Base-by-base conservation (phyloP, 2,329 filamentous ascomycete genomes). In the Talaromyces pinophilus region DNA sequence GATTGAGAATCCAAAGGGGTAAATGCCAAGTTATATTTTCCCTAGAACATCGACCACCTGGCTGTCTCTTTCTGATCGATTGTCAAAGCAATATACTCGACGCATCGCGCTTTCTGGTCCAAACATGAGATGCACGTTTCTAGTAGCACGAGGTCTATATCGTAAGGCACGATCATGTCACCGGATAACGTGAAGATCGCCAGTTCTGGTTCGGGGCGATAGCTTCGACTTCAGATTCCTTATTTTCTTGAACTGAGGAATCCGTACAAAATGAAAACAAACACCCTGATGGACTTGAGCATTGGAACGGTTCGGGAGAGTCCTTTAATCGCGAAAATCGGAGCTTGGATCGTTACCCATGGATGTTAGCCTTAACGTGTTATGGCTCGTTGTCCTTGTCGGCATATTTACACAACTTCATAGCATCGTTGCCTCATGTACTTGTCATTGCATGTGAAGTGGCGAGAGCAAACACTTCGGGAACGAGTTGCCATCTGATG, bases 1-100 rank as follows among this genome's bases (percentile, higher is more conserved):
- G n/a, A 46, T 69, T 73, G 83, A n/a, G 85, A 84, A 64, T 87
- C 87, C 54, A 85, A 87, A 76, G 86, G 84, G 84, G 78, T 86
- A 54, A 78, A 82, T 6, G 73, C 80, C 0, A 65, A 69, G 30
- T 74, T n/a, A 30, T 46, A 42, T 30, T 3, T 60, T 42, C 15
- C 35, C 38, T n/a, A 60, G 57, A 44, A 46, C 38, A 46, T 60
- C 57, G 15, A 46, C 33, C n/a, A 57, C n/a, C 30, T 40, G 11
- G 10, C 5, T 57, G 11, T 38, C 6, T 38, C n/a, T 33, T 40
- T 55, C n/a, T 25, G 33, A 15, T 25, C 54, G 33, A 40, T 40
- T n/a, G 30, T 25, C 54, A 38, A 15, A 11, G n/a, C 11, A 25
- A 3, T 40, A 38, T 8, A n/a, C 30, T 38, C 54, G 11, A 55